Percentiles rank a stretch among this genome's conserved stretches.
Conservation (phyloP, 495 filamentous ascomycete species). For the Cudoniella acicularis region DNA sequence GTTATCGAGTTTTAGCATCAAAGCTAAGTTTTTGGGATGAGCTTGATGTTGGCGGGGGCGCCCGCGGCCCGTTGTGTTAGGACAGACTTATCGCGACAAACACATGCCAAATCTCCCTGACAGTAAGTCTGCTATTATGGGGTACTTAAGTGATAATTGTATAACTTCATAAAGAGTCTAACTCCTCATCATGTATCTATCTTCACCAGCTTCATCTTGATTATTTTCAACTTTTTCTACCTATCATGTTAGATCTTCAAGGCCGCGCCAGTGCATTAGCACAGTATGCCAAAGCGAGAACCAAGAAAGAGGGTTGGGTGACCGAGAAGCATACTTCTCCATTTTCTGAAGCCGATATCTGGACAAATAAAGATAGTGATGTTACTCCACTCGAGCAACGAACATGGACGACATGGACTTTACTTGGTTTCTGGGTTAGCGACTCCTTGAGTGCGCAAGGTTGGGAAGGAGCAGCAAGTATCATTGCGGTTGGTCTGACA, state of each 20-base stretch:
- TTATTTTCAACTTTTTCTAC: neutral
- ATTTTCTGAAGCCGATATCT: conserved; percentile 3
- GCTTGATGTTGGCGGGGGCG: neutral
- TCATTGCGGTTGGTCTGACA: conserved; percentile 43
- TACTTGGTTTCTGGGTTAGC: conserved; percentile 40
- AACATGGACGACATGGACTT: conserved; percentile 36
- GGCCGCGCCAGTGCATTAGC: neutral
- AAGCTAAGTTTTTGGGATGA: neutral
- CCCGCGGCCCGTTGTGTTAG: neutral
- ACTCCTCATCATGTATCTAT: no score
- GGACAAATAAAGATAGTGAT: conserved; percentile 38
- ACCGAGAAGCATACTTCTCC: conserved; percentile 1
- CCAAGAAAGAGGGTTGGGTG: neutral
- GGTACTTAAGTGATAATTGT: no score
- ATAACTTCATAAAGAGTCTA: no score
- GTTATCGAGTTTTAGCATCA: neutral
- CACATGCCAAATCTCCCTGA: neutral
- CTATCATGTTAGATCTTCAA: neutral
- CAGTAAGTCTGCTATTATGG: no score
- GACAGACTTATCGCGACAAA: neutral
- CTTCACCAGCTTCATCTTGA: no score
- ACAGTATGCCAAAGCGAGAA: neutral
- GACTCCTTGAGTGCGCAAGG: conserved; percentile 37
- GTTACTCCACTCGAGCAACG: conserved; percentile 35
- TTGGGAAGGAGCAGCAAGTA: conserved; percentile 35